Base-by-base conservation (phyloP, 306 rosid species). In the Cyclanthera cordifolia region DNA sequence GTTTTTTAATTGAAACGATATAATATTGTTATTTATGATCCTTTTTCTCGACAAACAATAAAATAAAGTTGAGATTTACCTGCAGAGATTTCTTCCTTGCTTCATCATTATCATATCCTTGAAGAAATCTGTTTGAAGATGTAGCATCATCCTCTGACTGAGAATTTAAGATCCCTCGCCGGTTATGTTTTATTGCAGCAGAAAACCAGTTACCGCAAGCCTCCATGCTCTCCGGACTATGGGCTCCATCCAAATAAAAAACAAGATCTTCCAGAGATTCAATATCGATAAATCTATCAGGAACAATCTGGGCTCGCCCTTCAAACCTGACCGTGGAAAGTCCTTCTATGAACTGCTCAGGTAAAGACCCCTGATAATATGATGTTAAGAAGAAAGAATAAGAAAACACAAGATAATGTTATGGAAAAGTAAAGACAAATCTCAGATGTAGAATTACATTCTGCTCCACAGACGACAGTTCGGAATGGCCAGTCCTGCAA, bases 171-270 rank as follows among this genome's bases (percentile, higher is more conserved):
- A 65, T 73, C 70, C 55, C 81, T 74, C 67, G 82, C 73, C 64
- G 82, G 72, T 72, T 72, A 30, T 82, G 82, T 59, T 84, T 84
- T 74, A 83, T 66, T 30, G 89, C 83, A 80, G 69, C 73, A 66
- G 91, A 87, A 82, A 93, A 93, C 98, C 98, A 93, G 71, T 73
- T 85, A 16, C 88, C 95, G 76, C 98, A 87, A 45, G 80, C 79
- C 81, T 87, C 95, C 89, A 93, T 73, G 79, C 96, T 93, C 85
- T 93, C 95, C 37, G 96, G 96, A 77, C 96, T 93, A 81, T 93
- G 98, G 56, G 98, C 98, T 72, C 96, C 98, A 71, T 93, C 98
- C 81, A 93, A 69, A 81, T 80, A 89, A 82, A 93, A 93, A 48
- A 83, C 79, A 59, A 89, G 88, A 64, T 84, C 87, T 73, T 83